Evolutionary conservation across 257 asterid genomes (phyloP).

Genomic region (Solanum tarijense): DNA sequence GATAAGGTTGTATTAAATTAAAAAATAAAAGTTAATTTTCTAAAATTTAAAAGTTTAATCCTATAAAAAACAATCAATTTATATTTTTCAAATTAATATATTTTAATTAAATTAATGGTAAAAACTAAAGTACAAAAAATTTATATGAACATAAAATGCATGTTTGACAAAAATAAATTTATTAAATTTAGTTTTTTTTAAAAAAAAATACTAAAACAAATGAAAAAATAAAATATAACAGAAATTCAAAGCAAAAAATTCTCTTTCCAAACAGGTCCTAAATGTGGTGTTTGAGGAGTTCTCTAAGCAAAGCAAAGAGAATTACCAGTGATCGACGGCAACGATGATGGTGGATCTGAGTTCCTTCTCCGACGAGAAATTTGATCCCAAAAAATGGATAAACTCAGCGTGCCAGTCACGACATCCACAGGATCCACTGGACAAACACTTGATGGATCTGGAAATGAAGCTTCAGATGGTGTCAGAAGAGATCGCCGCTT

Average conservation of each 20-base stretch:
- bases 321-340: background rate
- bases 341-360: conserved; percentile 90
- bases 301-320: background rate
- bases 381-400: conserved; percentile 96
- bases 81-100: too few species aligned
- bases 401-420: conserved; percentile 72
- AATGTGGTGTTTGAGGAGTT: background rate
- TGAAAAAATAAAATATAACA: background rate
- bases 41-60: too few species aligned
- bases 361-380: conserved; percentile 76
- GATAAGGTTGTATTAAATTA: too few species aligned
- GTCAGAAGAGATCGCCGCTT: conserved; percentile 91
- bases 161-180: too few species aligned
- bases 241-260: background rate
- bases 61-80: too few species aligned
- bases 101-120: too few species aligned
- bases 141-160: background rate
- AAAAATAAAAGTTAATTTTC: too few species aligned
- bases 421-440: conserved; percentile 83
- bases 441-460: conserved; percentile 89
- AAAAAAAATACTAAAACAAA: too few species aligned
- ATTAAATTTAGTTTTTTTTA: too few species aligned
- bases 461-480: conserved; percentile 97
- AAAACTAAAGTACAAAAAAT: background rate
- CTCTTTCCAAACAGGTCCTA: background rate